These are phyloP conservation scores for Clonostachys byssicola DNA, from an alignment of 2,329 filamentous ascomycete species.

Conservation along the genomic window DNA sequence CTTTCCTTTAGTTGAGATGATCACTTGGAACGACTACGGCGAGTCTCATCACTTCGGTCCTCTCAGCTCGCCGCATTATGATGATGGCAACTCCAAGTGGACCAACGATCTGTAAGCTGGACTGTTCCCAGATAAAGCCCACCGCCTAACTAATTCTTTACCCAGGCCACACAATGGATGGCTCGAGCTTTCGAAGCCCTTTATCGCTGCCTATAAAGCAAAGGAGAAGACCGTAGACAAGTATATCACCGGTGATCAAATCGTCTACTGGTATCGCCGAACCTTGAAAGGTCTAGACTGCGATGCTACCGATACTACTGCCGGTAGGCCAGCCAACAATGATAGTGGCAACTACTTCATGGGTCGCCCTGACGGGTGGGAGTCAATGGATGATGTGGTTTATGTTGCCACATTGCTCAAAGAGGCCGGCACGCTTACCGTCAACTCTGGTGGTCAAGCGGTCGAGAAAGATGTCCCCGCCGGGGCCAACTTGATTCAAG, in stretches of 20 bases:
- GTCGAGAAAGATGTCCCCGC: slow-evolving; percentile 38
- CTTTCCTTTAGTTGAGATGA: slow-evolving; percentile 40
- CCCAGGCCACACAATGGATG: slow-evolving; percentile 39
- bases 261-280: slow-evolving; percentile 53
- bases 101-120: slow-evolving; percentile 20
- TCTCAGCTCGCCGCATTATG: slow-evolving; percentile 33
- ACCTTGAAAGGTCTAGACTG: slow-evolving; percentile 40
- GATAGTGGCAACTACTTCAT: slow-evolving; percentile 45
- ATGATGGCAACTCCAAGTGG: slow-evolving; percentile 41
- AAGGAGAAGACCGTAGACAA: slow-evolving; percentile 28
- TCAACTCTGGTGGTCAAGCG: slow-evolving; percentile 37
- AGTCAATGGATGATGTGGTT: slow-evolving; percentile 41
- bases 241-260: slow-evolving; percentile 40
- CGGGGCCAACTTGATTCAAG: slow-evolving; percentile 34
- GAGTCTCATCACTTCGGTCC: slow-evolving; percentile 52
- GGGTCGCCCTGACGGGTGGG: slow-evolving; percentile 43
- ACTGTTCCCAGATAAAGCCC: no score
- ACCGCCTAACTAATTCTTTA: no score
- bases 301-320: slow-evolving; percentile 46
- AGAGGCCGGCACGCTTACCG: slow-evolving; percentile 33
- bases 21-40: slow-evolving; percentile 47
- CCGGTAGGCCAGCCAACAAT: slow-evolving; percentile 32
- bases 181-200: slow-evolving; percentile 50
- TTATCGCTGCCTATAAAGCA: slow-evolving; percentile 47
- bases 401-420: slow-evolving; percentile 48